Evolutionary conservation across 257 asterid species (phyloP).

Genomic region (Asclepias syriaca): DNA sequence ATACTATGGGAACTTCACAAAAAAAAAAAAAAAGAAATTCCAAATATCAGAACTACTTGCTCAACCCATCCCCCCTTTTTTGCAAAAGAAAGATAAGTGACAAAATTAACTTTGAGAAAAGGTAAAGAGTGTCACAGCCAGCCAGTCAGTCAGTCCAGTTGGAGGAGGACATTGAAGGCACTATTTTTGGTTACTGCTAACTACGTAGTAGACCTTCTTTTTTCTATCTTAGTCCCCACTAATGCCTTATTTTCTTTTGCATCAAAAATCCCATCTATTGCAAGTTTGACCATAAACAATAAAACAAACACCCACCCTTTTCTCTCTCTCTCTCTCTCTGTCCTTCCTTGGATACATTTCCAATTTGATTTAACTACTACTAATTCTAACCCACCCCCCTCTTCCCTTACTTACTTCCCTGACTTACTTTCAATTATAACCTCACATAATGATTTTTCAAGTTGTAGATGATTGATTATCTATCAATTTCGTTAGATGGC

Average conservation of each 20-base stretch:
- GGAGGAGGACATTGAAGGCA: constrained; percentile 11
- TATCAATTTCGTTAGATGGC: background rate
- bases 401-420: too few relatives aligned
- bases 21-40: too few relatives aligned
- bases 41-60: background rate
- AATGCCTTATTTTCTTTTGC: constrained; percentile 15
- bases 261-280: constrained; percentile 25
- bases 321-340: constrained; percentile 7
- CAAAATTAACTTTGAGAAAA: constrained; percentile 3
- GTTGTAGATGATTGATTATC: background rate
- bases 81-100: background rate
- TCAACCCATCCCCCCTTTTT: background rate
- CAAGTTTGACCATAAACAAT: constrained; percentile 26
- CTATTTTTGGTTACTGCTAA: constrained; percentile 15
- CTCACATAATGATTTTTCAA: too few relatives aligned
- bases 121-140: background rate
- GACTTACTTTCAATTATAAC: too few relatives aligned
- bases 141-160: too few relatives aligned
- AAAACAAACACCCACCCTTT: background rate
- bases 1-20: too few relatives aligned
- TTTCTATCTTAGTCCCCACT: constrained; percentile 8
- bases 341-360: constrained; percentile 11
- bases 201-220: constrained; percentile 15
- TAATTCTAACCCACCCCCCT: too few relatives aligned
- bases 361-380: too few relatives aligned